These are phyloP conservation scores for Dacryopinax spathularia DNA, from an alignment of 768 basidiomycete genomes.

Conservation along the genomic window DNA sequence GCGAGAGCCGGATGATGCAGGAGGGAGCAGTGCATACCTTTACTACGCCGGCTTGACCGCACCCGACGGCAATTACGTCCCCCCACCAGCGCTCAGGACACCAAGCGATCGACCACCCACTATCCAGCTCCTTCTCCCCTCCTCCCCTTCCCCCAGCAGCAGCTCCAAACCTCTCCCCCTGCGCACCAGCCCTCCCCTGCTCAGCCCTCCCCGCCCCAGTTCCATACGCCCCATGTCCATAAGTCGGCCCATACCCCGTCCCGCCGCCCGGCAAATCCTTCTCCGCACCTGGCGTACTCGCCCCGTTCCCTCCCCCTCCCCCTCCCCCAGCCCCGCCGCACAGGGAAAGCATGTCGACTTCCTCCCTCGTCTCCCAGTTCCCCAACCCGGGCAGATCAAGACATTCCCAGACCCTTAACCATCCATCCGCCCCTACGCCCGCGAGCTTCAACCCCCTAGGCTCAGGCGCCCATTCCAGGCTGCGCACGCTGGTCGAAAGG, in stretches of 20 bases:
- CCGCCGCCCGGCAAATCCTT: not conserved
- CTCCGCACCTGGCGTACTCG: not conserved
- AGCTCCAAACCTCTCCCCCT: not conserved
- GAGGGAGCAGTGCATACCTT: slow-evolving; percentile 39
- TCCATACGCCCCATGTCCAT: not conserved
- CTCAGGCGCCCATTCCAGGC: slow-evolving; percentile 75
- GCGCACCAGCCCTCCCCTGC: not conserved
- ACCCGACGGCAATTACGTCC: slow-evolving; percentile 64
- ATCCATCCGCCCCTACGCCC: slow-evolving; percentile 16
- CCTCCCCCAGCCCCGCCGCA: not conserved
- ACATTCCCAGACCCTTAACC: slow-evolving; percentile 4
- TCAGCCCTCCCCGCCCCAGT: not conserved
- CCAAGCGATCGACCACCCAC: slow-evolving; percentile 90
- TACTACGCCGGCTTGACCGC: slow-evolving; percentile 55
- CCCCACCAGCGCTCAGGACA: slow-evolving; percentile 96
- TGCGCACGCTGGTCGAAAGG: slow-evolving; percentile 70
- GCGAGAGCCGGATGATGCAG: not conserved
- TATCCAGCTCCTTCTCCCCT: slow-evolving; percentile 52
- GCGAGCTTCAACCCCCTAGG: slow-evolving; percentile 83
- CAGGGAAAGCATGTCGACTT: not conserved
- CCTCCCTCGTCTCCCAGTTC: not conserved
- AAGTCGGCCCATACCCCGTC: too few relatives aligned
- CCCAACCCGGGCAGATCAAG: slow-evolving; percentile 11
- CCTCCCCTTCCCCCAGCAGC: slow-evolving; percentile 30
- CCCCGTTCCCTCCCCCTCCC: not conserved